A percentile compares a stretch with the other conserved stretches of the same genome.
Evolutionary conservation across 208 protist species (phyloP).

Genomic region (Acanthamoeba castellanii): DNA sequence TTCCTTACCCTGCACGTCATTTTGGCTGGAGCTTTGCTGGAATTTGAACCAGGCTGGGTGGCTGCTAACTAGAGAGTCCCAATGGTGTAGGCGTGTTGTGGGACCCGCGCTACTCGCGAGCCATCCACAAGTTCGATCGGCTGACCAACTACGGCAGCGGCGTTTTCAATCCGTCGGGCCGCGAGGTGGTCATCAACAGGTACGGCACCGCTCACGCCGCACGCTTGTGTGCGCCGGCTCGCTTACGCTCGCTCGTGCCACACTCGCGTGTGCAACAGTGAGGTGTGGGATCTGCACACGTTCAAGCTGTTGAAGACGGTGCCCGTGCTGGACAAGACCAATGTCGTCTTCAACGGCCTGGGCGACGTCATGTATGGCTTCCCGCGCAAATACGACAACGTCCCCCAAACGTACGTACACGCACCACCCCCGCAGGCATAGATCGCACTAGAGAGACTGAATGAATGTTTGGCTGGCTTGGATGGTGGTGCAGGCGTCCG

Average conservation of each 20-base stretch:
- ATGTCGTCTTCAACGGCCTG: conserved; percentile 73
- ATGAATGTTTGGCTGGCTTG: not conserved
- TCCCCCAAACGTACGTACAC: not conserved
- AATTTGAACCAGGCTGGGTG: not conserved
- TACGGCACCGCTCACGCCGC: not conserved
- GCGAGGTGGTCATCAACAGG: conserved; percentile 78
- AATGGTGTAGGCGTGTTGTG: conserved; percentile 22
- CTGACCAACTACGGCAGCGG: conserved; percentile 76
- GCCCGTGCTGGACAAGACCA: conserved; percentile 74
- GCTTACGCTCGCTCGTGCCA: not conserved
- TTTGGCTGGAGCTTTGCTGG: no score
- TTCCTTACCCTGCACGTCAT: no score
- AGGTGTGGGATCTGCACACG: conserved; percentile 77
- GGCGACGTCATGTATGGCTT: conserved; percentile 69
- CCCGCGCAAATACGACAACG: conserved; percentile 37
- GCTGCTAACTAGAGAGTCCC: not conserved
- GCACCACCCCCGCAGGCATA: not conserved
- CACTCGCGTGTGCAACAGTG: not conserved
- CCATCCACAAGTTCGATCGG: conserved; percentile 75
- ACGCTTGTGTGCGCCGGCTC: not conserved
- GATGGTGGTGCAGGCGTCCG: not conserved
- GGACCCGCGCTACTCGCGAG: conserved; percentile 72
- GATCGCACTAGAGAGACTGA: no score
- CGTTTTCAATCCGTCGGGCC: conserved; percentile 76
- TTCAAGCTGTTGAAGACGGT: conserved; percentile 75